These are phyloP conservation scores for Triticum turgidum DNA, from an alignment of 176 grass and related monocot species.

Conservation along the genomic window DNA sequence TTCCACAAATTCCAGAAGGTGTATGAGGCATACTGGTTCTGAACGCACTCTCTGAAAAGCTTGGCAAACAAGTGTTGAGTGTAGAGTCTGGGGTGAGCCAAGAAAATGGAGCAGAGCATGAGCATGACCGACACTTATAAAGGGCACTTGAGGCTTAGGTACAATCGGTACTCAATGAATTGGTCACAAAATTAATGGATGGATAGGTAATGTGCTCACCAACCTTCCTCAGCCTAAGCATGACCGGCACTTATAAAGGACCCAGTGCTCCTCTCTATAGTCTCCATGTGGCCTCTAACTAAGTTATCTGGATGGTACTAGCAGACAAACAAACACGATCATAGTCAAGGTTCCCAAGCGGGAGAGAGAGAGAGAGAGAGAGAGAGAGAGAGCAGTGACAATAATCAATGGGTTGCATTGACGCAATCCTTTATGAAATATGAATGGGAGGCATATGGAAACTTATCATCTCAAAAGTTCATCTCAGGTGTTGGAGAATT, in stretches of 20 bases:
- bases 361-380: neutral
- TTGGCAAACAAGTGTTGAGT: too few relatives aligned
- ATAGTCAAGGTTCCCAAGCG: neutral
- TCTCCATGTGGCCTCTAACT: neutral
- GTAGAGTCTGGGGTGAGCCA: too few relatives aligned
- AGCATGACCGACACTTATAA: too few relatives aligned
- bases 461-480: neutral
- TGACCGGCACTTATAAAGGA: neutral
- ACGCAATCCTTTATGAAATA: neutral
- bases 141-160: neutral
- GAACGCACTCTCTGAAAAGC: too few relatives aligned
- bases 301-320: neutral
- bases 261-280: neutral
- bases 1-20: too few relatives aligned
- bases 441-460: neutral
- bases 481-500: too few relatives aligned
- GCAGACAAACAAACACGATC: neutral
- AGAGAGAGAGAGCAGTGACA: neutral
- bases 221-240: neutral
- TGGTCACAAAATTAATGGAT: neutral
- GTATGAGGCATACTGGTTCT: too few relatives aligned
- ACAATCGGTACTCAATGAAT: neutral
- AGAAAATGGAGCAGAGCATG: too few relatives aligned
- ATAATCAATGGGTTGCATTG: neutral
- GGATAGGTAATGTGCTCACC: neutral